Evolutionary conservation across 306 rosid species (phyloP).

Genomic region (Senna tora): DNA sequence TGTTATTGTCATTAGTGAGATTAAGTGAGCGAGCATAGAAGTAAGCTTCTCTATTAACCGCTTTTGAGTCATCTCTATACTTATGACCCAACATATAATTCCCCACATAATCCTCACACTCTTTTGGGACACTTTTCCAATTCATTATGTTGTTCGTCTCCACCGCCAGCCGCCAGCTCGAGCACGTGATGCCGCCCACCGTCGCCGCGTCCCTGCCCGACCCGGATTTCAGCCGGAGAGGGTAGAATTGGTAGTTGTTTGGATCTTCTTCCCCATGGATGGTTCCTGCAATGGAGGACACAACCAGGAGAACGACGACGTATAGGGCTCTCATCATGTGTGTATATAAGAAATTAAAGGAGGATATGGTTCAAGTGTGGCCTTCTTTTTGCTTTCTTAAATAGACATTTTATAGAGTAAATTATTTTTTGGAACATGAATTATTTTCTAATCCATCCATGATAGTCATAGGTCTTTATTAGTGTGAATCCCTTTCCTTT

Average conservation of each 20-base stretch:
- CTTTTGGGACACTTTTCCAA: constrained; percentile 46
- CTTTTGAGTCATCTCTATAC: constrained; percentile 53
- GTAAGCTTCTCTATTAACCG: constrained; percentile 37
- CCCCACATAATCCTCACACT: constrained; percentile 51
- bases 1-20: constrained; percentile 30
- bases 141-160: constrained; percentile 55
- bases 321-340: too few relatives aligned
- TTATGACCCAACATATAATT: constrained; percentile 52
- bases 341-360: too few relatives aligned
- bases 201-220: constrained; percentile 6
- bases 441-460: too few relatives aligned
- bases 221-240: constrained; percentile 40
- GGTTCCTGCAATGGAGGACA: too few relatives aligned
- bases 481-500: too few relatives aligned
- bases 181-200: constrained; percentile 39
- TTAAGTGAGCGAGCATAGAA: constrained; percentile 31
- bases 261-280: too few relatives aligned
- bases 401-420: too few relatives aligned
- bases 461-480: too few relatives aligned
- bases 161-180: constrained; percentile 67
- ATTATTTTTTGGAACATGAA: too few relatives aligned
- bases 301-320: too few relatives aligned
- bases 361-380: too few relatives aligned
- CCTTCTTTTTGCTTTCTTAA: too few relatives aligned
- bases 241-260: constrained; percentile 46